Base-by-base conservation (phyloP, 73 alveolate species). In the Paramecium sexaurelia region DNA sequence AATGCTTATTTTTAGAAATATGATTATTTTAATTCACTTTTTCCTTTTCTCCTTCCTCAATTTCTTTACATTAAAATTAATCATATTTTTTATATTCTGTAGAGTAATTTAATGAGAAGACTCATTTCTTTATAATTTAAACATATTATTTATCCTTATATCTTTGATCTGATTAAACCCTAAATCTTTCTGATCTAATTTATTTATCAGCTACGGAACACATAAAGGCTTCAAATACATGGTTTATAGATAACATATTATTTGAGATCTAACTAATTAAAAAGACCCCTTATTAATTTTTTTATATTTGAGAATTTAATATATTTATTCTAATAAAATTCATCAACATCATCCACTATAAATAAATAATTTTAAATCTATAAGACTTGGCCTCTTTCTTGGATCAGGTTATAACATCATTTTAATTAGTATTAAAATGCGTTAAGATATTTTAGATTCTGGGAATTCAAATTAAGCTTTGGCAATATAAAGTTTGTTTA, bases 101-200 rank as follows among this genome's bases (percentile, higher is more conserved):
- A 11, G 8, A 40, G 27, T 75, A 78, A 78, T 78, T 78, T 22
- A 78, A 45, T n/a, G n/a, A n/a, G n/a, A 33, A 41, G 90, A n/a
- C 90, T 75, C 41, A 9, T 78, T 10, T 37, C 27, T 26, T 22
- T 1, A 43, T 75, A 78, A 40, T 37, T 78, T 5, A 78, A 9
- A 33, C 90, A 78, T 6, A 29, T 39, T 26, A 15, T 20, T 43
- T 78, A 26, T 78, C 90, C 32, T 78, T 78, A 29, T 9, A 22
- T 69, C 85, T 35, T 32, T 27, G 39, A 22, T 57, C 17, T 57
- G 33, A 69, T 69, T 17, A 11, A 5, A 32, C 33, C 85, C 55
- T 33, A 8, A 8, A 3, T 9, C 33, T 9, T 69, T 32, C 56
- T 4, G 33, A 27, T 32, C 85, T 69, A 27, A 27, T 24, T 69